Conservation (phyloP, 306 rosid species). For the Cucumis melo region DNA sequence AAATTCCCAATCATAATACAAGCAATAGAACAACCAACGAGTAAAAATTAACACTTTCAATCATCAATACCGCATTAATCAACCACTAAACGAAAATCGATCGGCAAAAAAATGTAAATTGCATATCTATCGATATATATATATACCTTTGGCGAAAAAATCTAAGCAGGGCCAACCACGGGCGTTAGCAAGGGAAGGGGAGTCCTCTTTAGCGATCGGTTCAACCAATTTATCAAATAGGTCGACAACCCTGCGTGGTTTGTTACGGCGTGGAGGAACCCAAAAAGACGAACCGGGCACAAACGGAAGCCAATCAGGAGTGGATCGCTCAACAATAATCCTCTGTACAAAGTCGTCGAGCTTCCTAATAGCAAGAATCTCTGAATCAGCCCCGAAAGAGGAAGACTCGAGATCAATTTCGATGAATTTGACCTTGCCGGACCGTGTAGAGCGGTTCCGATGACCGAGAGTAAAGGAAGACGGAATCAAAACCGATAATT, state of each 20-base stretch:
- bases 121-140: not conserved
- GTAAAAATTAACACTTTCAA: not conserved
- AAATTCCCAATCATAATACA: not conserved
- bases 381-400: conserved; percentile 20
- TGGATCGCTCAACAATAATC: conserved; percentile 41
- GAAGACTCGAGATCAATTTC: conserved; percentile 35
- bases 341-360: conserved; percentile 56
- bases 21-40: not conserved
- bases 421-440: conserved; percentile 21
- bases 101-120: not conserved
- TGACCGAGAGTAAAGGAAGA: not conserved
- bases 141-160: conserved; percentile 29
- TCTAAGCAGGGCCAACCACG: conserved; percentile 54
- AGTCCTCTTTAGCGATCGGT: conserved; percentile 27
- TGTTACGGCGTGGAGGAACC: conserved; percentile 58
- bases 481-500: not conserved
- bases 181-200: conserved; percentile 24
- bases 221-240: conserved; percentile 28
- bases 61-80: not conserved
- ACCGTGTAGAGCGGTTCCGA: conserved; percentile 21
- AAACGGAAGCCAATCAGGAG: conserved; percentile 80
- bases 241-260: conserved; percentile 23
- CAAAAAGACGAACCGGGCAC: conserved; percentile 81
- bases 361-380: conserved; percentile 29
- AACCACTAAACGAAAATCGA: not conserved